These are phyloP conservation scores for Diatrype stigma DNA, from an alignment of 2,329 filamentous ascomycete species.

Conservation along the genomic window DNA sequence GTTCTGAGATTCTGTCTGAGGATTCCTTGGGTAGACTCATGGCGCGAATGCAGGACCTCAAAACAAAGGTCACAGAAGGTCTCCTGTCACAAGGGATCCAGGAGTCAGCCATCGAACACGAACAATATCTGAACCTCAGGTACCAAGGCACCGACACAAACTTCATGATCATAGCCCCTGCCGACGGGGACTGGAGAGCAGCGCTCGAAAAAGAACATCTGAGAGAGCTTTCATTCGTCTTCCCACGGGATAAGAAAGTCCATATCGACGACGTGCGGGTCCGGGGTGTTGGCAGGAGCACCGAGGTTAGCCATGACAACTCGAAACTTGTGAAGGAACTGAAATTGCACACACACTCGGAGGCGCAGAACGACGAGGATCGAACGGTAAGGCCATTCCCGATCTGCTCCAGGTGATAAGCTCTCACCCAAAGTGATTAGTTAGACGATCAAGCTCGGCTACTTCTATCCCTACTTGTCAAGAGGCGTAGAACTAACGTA, in stretches of 20 bases:
- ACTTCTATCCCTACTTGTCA: too few relatives aligned
- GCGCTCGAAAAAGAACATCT: constrained; percentile 8
- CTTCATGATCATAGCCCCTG: constrained; percentile 33
- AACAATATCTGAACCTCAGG: constrained; percentile 39
- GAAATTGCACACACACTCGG: constrained; percentile 7
- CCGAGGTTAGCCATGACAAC: constrained; percentile 16
- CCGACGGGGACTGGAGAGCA: constrained; percentile 6
- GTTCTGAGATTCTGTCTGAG: constrained; percentile 2
- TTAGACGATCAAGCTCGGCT: too few relatives aligned
- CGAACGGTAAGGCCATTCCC: constrained; percentile 7
- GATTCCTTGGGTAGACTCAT: background rate
- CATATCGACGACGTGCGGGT: constrained; percentile 4
- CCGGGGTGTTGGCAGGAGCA: constrained; percentile 8
- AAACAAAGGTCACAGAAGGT: constrained; percentile 29
- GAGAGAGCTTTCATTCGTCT: constrained; percentile 7
- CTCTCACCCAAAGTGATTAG: background rate
- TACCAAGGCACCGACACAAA: constrained; percentile 40
- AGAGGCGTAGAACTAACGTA: background rate
- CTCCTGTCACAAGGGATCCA: constrained; percentile 40
- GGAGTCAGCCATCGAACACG: constrained; percentile 35
- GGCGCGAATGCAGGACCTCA: constrained; percentile 20
- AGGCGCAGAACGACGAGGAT: constrained; percentile 5
- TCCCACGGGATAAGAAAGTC: constrained; percentile 4
- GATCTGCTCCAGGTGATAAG: too few relatives aligned
- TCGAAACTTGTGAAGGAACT: constrained; percentile 18